Evolutionary conservation across 2,329 filamentous ascomycete species (phyloP).

Genomic region (Talaromyces sp.): DNA sequence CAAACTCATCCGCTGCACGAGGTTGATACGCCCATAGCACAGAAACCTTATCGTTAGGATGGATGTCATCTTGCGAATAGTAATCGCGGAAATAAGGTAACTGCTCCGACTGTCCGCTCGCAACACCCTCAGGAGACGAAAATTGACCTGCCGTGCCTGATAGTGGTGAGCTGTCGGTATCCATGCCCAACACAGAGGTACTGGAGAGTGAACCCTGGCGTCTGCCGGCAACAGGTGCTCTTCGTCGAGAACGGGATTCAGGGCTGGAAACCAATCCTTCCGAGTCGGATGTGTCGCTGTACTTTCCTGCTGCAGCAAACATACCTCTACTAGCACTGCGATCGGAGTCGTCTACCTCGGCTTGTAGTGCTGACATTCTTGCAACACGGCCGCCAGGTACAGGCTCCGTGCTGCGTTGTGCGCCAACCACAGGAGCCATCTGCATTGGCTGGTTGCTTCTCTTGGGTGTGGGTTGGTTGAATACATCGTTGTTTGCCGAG

Average conservation of each 20-base stretch:
- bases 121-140: conserved; percentile 78
- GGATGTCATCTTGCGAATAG: conserved; percentile 95
- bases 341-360: conserved; percentile 60
- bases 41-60: conserved; percentile 82
- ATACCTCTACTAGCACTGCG: conserved; percentile 32
- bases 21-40: conserved; percentile 97
- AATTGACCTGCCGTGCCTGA: conserved; percentile 65
- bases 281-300: conserved; percentile 56
- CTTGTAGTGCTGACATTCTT: conserved; percentile 91
- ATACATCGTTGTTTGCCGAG: conserved; percentile 63
- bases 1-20: conserved; percentile 87
- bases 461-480: conserved; percentile 82
- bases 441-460: conserved; percentile 42
- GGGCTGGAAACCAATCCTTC: conserved; percentile 70
- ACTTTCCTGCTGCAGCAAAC: conserved; percentile 45
- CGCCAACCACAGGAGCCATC: conserved; percentile 33
- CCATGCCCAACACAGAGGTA: conserved; percentile 66
- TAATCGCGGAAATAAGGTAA: conserved; percentile 97
- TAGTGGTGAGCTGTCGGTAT: conserved; percentile 69
- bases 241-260: conserved; percentile 58
- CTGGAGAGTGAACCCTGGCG: conserved; percentile 88
- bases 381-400: conserved; percentile 86
- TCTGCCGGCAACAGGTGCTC: conserved; percentile 52
- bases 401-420: conserved; percentile 61
- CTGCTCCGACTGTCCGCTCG: conserved; percentile 92